Conservation (phyloP, 345 rosid species). For the Eucalyptus brandiana region DNA sequence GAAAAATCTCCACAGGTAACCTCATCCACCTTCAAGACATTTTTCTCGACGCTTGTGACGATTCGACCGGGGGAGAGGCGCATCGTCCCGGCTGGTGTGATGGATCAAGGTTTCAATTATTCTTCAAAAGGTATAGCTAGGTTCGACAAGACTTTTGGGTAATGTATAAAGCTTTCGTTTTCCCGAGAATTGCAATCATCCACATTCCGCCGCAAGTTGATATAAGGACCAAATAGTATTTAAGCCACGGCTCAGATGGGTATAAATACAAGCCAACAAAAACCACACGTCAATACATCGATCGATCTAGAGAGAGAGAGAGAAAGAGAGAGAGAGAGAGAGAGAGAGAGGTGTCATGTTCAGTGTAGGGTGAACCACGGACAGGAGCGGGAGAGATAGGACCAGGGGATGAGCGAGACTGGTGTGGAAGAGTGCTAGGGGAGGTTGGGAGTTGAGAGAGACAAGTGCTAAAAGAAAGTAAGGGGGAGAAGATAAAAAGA, state of each 20-base stretch:
- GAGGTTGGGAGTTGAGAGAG: background rate
- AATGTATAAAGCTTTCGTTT: background rate
- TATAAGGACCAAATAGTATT: background rate
- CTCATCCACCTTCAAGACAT: background rate
- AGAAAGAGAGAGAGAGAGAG: background rate
- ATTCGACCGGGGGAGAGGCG: background rate
- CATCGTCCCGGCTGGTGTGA: background rate
- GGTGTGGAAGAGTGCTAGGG: background rate
- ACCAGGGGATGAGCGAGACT: background rate
- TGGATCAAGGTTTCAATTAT: background rate
- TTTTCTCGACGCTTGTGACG: background rate
- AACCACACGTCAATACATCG: background rate
- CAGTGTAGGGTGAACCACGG: conserved; percentile 21
- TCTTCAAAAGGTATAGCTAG: background rate
- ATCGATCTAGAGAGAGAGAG: background rate
- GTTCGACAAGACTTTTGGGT: background rate
- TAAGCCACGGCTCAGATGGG: background rate
- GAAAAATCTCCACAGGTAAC: background rate
- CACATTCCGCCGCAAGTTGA: background rate
- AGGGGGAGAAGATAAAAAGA: background rate
- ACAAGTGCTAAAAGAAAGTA: background rate
- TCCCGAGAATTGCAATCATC: background rate
- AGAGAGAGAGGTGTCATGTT: conserved; percentile 1
- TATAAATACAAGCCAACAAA: conserved; percentile 1
- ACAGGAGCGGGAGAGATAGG: background rate